Base-by-base conservation (phyloP, 805 yeast genomes). In the Hagleromyces aurorensis region DNA sequence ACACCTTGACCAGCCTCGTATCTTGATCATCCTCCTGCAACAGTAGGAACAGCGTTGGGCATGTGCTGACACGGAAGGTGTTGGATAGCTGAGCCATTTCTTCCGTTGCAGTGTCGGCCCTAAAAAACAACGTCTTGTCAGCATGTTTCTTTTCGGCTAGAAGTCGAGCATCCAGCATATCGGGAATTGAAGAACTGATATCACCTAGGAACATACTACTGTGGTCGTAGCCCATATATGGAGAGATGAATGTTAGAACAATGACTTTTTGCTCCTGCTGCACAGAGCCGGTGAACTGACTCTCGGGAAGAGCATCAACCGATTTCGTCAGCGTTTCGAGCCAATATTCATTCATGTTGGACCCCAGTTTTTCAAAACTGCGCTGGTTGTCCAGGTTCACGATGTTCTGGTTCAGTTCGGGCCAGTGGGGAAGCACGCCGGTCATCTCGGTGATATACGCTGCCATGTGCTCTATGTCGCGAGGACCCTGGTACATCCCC, bases 401-500 rank as follows among this genome's bases (percentile, higher is more conserved):
- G 12, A 29, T 21, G 13, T 17, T 24, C 8, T 25, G 13, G n/a
- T 15, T 23, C 13, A 16, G 17, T 2, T 22, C 16, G 9, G 35
- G 30, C 38, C 38, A 35, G 13, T 15, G 25, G n/a, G 38, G 35
- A 19, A 31, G 7, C 13, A 25, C 21, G 5, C 38, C 38, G 15
- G 33, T 24, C 19, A 22, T 11, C 11, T 48, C 57, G 1, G 37
- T 29, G 12, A 64, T 31, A 35, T 46, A 63, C 3, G 48, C 40
- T 4, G 61, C 51, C 36, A 64, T 27, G 6, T 48, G 44, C 17
- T 43, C 49, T 3, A 62, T 53, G 2, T 51, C 47, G 33, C 64
- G 43, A 1, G 55, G 57, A 2, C 59, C 62, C 1, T 44, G 43
- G 42, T 57, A 73, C 2, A 56, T 49, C 0, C 53, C 59, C 4